phyloP scores from a whole-genome alignment of 2,329 filamentous ascomycete genomes.

The Fusarium scirpi region DNA sequence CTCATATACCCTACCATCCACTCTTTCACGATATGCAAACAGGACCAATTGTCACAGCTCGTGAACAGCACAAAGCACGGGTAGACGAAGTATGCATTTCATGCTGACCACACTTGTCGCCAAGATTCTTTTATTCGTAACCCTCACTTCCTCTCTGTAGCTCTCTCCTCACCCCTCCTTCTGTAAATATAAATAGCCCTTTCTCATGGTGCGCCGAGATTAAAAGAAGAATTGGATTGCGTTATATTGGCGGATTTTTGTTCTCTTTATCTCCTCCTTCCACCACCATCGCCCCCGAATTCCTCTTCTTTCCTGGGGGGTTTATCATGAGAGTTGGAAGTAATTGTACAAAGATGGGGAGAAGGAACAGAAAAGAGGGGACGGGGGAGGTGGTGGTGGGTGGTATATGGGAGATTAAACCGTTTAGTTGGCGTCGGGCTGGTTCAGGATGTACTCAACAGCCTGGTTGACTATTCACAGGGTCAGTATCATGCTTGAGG shows the following conservation, averaged over 20 bases:
- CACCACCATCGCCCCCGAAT: background rate
- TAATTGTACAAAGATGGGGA: slow-evolving; percentile 47
- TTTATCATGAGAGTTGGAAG: slow-evolving; percentile 20
- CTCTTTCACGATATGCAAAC: slow-evolving; percentile 4
- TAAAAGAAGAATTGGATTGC: slow-evolving; percentile 30
- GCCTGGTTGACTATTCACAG: slow-evolving; percentile 84
- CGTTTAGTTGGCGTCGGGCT: slow-evolving; percentile 84
- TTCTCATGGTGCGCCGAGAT: slow-evolving; percentile 41
- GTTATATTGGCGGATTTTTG: slow-evolving; percentile 21
- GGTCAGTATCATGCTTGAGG: background rate
- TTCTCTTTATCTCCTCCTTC: slow-evolving; percentile 24
- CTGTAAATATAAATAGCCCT: slow-evolving; percentile 34
- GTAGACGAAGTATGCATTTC: slow-evolving; percentile 8
- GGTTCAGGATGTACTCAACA: slow-evolving; percentile 91
- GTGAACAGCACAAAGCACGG: slow-evolving; percentile 7
- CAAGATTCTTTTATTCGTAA: slow-evolving; percentile 34
- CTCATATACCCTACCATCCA: background rate
- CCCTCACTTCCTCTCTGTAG: slow-evolving; percentile 8
- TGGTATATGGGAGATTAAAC: slow-evolving; percentile 13
- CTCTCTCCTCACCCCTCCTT: slow-evolving; percentile 18
- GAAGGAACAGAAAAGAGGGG: slow-evolving; percentile 9
- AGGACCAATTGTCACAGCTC: slow-evolving; percentile 7
- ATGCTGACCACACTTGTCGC: slow-evolving; percentile 18
- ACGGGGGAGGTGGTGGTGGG: slow-evolving; percentile 4
- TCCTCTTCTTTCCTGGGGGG: slow-evolving; percentile 3